Percentiles rank a stretch among this genome's conserved stretches.
Conservation (phyloP, 2,329 filamentous ascomycete genomes). For the Fonsecaea nubica region DNA sequence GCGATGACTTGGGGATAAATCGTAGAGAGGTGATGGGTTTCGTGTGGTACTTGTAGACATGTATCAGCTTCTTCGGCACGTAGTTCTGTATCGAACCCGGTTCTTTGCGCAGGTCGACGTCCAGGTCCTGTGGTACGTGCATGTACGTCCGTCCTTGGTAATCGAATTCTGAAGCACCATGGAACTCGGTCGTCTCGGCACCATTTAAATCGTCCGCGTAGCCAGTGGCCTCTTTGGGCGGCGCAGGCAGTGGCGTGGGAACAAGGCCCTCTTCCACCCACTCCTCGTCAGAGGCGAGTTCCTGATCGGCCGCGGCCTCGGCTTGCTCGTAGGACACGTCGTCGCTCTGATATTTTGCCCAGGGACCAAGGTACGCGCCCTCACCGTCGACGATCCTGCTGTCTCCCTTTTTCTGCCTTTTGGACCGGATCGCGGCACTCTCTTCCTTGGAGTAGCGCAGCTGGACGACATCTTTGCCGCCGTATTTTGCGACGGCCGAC, state of each 20-base stretch:
- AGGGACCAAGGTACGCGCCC: constrained; percentile 89
- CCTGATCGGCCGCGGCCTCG: constrained; percentile 70
- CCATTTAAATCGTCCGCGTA: constrained; percentile 64
- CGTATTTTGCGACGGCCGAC: constrained; percentile 52
- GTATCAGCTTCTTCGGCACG: constrained; percentile 90
- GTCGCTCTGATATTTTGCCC: constrained; percentile 82
- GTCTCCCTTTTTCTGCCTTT: constrained; percentile 84
- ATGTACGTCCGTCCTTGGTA: constrained; percentile 97
- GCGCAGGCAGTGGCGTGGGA: constrained; percentile 56
- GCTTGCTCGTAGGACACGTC: constrained; percentile 74
- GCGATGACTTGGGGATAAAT: constrained; percentile 87
- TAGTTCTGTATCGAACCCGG: constrained; percentile 82
- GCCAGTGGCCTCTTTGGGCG: constrained; percentile 58
- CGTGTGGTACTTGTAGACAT: constrained; percentile 84
- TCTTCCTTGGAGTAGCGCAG: constrained; percentile 71
- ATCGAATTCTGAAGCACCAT: constrained; percentile 81
- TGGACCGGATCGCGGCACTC: constrained; percentile 70
- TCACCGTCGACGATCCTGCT: constrained; percentile 83
- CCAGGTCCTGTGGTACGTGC: constrained; percentile 92
- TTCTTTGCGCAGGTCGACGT: constrained; percentile 83
- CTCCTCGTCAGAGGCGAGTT: constrained; percentile 79
- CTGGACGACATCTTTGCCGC: constrained; percentile 61
- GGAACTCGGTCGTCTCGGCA: constrained; percentile 84
- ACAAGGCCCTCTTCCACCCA: constrained; percentile 76
- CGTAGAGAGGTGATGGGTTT: constrained; percentile 87